phyloP scores from a whole-genome alignment of 2,329 filamentous ascomycete species.

The Hymenotorrendiella dingleyae region DNA sequence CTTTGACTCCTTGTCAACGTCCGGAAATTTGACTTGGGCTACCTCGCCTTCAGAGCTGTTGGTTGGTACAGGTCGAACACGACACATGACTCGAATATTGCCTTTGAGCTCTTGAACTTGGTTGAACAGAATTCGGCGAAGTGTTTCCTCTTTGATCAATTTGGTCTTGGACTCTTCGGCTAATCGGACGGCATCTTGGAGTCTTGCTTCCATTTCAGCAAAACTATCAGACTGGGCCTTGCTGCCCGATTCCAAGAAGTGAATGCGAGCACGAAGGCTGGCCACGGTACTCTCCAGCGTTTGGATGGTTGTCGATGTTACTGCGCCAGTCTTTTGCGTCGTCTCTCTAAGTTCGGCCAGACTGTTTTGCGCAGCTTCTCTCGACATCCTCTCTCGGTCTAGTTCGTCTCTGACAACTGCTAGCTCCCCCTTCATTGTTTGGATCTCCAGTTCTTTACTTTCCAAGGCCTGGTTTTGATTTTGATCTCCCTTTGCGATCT shows the following conservation, averaged over 20 bases:
- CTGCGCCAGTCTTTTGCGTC: conserved; percentile 44
- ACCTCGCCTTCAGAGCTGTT: conserved; percentile 52
- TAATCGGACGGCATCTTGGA: conserved; percentile 68
- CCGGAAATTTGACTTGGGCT: conserved; percentile 74
- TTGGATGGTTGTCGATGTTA: conserved; percentile 54
- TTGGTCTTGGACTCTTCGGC: conserved; percentile 72
- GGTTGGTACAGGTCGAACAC: conserved; percentile 71
- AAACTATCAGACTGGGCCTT: conserved; percentile 86
- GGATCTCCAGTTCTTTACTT: conserved; percentile 48
- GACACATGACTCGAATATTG: conserved; percentile 97
- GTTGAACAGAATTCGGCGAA: conserved; percentile 89
- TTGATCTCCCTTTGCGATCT: conserved; percentile 41
- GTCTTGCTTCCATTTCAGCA: conserved; percentile 69
- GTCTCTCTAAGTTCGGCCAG: conserved; percentile 41
- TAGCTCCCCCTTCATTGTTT: conserved; percentile 40
- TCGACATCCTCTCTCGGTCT: conserved; percentile 54
- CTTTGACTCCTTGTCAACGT: conserved; percentile 73
- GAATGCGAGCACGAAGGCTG: conserved; percentile 73
- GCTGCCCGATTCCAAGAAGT: conserved; percentile 84
- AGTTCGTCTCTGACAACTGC: conserved; percentile 45
- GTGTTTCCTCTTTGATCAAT: conserved; percentile 82
- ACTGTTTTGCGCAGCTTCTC: conserved; percentile 34
- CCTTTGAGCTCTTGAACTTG: conserved; percentile 97
- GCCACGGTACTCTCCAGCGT: conserved; percentile 70
- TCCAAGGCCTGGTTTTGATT: conserved; percentile 24